Evolutionary conservation across 2,329 filamentous ascomycete genomes (phyloP), one percentile per base, ranked within the genome.

Genomic region (Nemania serpens): DNA sequence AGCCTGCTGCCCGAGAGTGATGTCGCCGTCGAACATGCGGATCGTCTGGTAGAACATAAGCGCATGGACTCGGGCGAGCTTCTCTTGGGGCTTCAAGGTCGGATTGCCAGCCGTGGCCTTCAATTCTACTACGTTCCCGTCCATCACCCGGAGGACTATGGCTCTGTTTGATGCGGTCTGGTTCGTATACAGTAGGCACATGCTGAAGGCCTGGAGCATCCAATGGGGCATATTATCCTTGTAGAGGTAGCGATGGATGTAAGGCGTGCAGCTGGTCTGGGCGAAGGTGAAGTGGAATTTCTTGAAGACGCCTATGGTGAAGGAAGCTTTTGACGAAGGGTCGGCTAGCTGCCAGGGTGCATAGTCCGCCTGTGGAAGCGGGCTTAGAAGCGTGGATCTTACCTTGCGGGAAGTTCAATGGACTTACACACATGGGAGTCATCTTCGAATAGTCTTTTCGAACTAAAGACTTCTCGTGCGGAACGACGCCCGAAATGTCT

Each of bases 191-290:
- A 78, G 73, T 2, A 75, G 68, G 39, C 77, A 72, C 12, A 74
- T 74, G 2, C 77, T 74, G 58, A 78, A 81, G 47, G 74, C 76
- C 5, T 75, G 66, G 37, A 79, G 66, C 39, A 81, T 75, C 25
- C 75, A 72, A 20, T 71, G 73, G 22, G 79, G 78, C 18, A 79
- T 73, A 17, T 73, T 62, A 59, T 70, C 64, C 47, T 73, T 69
- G 71, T 81, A 81, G 17, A 81, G 73, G 10, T 75, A 72, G 37
- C 74, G 71, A 65, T 82, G 79, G 55, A 81, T 71, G 64, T 78
- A 81, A 34, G 78, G 74, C 18, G 78, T 73, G 6, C 73, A 66
- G 59, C 74, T 75, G 5, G 75, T 73, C 33, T 68, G 70, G 13
- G 77, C 73, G 76, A 80, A 49, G 46, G 50, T 53, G 17, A 61